Base-by-base conservation (phyloP, 208 protist species). In the Acanthamoeba sp. region DNA sequence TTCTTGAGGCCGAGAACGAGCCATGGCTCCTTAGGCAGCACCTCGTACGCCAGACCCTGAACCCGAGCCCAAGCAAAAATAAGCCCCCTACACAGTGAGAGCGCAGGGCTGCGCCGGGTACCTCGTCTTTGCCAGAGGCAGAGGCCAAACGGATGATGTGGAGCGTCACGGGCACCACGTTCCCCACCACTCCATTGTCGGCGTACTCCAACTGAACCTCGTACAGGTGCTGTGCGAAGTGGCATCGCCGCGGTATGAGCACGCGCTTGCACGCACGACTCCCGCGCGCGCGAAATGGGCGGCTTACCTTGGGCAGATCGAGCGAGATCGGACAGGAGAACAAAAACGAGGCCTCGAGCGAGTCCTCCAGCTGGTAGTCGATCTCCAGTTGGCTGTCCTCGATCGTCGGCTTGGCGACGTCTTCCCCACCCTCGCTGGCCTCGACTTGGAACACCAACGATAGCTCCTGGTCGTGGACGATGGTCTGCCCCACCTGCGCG, bases 141-240 rank as follows among this genome's bases (percentile, higher is more conserved):
- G 76, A 85, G 0, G 76, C 38, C 45, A 85, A 29, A 22, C 76
- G 76, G 2, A 38, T 29, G 27, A 85, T 85, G 76, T 85, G 76
- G 12, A 85, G 48, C 45, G 45, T 85, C 24, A 85, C 76, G 3
- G 76, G 76, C 27, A 85, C 42, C 76, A 57, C 76, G 12, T 32
- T 85, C 32, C 76, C 76, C 76, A 85, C 38, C 0, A 85, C 76
- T 0, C 7, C 76, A 24, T n/a, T 59, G 5, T 85, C 76, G 27
- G 76, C 45, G 40, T 85, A 57, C 48, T 85, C 42, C 12, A 85
- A 7, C 48, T 85, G 14, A 12, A 85, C 76, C 45, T 85, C 76
- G 76, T 59, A 85, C 38, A 85, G 45, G 48, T 50, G 76, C 76
- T 85, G 76, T 45, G 22, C n/a, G n/a, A n/a, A n/a, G n/a, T n/a